Conservation (phyloP, 225 moss, liverwort and hornwort species). For the Physcomitrium patens region DNA sequence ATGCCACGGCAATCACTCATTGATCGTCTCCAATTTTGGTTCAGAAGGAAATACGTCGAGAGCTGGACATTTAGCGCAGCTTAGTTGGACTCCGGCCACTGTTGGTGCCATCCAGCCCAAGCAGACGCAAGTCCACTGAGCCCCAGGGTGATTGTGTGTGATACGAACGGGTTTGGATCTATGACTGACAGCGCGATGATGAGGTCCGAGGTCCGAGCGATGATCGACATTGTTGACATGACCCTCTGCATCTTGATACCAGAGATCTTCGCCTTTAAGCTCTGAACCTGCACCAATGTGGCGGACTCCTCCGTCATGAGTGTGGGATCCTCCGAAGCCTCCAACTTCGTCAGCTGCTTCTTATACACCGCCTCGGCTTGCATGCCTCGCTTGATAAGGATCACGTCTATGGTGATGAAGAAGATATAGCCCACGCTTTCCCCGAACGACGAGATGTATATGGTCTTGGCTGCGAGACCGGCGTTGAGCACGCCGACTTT, state of each 20-base stretch:
- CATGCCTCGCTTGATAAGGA: conserved; percentile 36
- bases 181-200: conserved; percentile 56
- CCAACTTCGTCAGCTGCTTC: too few relatives aligned
- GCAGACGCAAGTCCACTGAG: conserved; percentile 70
- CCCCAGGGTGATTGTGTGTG: conserved; percentile 54
- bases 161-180: conserved; percentile 60
- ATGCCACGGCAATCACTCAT: too few relatives aligned
- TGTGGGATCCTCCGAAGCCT: background rate
- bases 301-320: background rate
- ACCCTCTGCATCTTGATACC: conserved; percentile 51
- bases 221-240: conserved; percentile 44
- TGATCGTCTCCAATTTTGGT: too few relatives aligned
- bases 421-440: conserved; percentile 59
- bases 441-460: conserved; percentile 67
- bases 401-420: conserved; percentile 49
- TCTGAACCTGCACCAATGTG: conserved; percentile 38
- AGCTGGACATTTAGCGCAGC: background rate
- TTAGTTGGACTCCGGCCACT: conserved; percentile 46
- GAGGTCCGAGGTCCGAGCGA: conserved; percentile 52
- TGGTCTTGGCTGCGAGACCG: conserved; percentile 38
- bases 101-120: conserved; percentile 68
- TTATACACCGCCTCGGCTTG: too few relatives aligned
- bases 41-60: too few relatives aligned
- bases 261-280: conserved; percentile 44
- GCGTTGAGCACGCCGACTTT: conserved; percentile 53